phyloP scores from a whole-genome alignment of 2,329 filamentous ascomycete species.

The Colletotrichum aenigma region DNA sequence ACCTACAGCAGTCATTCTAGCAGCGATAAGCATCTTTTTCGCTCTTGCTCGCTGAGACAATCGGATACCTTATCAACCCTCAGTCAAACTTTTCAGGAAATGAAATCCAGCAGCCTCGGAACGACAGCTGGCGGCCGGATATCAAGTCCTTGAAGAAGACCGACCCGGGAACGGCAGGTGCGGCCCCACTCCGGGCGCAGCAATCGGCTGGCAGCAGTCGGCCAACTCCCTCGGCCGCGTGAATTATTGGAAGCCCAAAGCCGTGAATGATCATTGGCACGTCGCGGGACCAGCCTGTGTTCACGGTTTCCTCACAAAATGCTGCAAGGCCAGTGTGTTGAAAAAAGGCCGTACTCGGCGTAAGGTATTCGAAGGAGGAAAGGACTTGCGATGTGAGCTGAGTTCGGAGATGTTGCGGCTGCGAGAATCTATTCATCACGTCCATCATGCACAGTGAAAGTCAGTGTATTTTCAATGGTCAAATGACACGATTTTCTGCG shows the following conservation, averaged over 20 bases:
- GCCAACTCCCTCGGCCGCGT: neutral
- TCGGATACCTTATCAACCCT: neutral
- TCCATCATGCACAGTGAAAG: neutral
- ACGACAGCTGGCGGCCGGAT: neutral
- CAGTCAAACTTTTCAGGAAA: neutral
- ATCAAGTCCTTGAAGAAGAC: neutral
- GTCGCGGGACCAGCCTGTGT: neutral
- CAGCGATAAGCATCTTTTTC: neutral
- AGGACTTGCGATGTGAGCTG: neutral
- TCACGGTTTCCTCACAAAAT: neutral
- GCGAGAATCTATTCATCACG: neutral
- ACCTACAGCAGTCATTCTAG: neutral
- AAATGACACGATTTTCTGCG: neutral
- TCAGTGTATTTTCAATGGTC: neutral
- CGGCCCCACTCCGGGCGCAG: neutral
- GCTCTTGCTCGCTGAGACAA: neutral
- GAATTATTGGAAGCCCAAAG: neutral
- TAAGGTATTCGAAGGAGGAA: neutral
- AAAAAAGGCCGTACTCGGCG: neutral
- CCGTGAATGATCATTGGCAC: neutral
- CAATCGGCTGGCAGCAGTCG: neutral
- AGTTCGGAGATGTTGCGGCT: neutral
- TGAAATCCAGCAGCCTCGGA: neutral
- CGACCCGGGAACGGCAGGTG: neutral
- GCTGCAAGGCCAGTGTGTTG: neutral